Conservation (phyloP, 2,329 filamentous ascomycete genomes). For the Tolypocladium amazonense region DNA sequence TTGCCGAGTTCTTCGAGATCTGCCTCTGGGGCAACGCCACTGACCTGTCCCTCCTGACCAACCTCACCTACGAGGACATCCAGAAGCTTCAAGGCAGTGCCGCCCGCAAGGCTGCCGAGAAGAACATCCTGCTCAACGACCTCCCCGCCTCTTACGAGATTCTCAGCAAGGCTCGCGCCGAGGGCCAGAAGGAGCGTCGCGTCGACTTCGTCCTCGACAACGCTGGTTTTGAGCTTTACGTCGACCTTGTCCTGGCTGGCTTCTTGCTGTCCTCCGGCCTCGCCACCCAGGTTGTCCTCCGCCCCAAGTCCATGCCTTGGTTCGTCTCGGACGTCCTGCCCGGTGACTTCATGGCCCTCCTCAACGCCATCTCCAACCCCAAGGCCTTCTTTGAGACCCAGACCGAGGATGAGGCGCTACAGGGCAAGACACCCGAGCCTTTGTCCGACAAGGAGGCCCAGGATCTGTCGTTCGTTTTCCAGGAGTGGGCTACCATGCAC, state of each 20-base stretch:
- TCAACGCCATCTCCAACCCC: constrained; percentile 69
- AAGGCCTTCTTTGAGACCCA: constrained; percentile 68
- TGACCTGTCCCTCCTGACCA: constrained; percentile 82
- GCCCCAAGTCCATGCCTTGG: constrained; percentile 94
- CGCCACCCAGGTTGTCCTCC: constrained; percentile 77
- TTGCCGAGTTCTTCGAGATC: constrained; percentile 90
- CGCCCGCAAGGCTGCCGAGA: constrained; percentile 75
- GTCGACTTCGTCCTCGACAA: constrained; percentile 97
- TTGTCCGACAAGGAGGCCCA: constrained; percentile 57
- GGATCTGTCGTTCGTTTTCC: constrained; percentile 67
- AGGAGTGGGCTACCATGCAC: constrained; percentile 71
- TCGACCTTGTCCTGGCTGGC: constrained; percentile 84
- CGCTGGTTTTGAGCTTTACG: constrained; percentile 92
- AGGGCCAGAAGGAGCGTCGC: constrained; percentile 56
- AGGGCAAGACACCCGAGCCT: constrained; percentile 45
- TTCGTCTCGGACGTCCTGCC: constrained; percentile 95
- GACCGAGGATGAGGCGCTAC: constrained; percentile 53
- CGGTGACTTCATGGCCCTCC: constrained; percentile 70
- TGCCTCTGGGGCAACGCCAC: constrained; percentile 97
- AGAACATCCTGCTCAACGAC: constrained; percentile 89
- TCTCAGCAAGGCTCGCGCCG: constrained; percentile 53
- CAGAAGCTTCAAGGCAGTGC: constrained; percentile 89
- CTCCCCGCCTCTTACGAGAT: constrained; percentile 60
- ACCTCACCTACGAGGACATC: constrained; percentile 87
- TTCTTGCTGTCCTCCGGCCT: constrained; percentile 79